Base-by-base conservation (phyloP, 2,329 filamentous ascomycete species). In the Beauveria varroae region DNA sequence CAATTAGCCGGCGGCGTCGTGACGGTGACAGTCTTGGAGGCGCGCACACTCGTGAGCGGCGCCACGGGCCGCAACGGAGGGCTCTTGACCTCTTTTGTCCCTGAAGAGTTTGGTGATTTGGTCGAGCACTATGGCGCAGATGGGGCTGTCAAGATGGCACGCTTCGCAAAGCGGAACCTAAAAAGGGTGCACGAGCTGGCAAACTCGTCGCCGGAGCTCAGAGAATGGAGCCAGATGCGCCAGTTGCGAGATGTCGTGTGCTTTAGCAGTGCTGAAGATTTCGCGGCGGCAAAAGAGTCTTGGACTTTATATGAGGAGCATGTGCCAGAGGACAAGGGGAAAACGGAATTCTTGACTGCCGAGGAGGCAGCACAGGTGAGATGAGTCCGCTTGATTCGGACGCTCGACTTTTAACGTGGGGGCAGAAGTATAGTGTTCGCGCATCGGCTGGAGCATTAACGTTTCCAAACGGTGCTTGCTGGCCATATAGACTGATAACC, bases 131-230 rank as follows among this genome's bases (percentile, higher is more conserved):
- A 73, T 40, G 72, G 74, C 0, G 63, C 65, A 0, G 72, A 74
- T 46, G 67, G 71, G 3, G 79, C 80, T 2, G 72, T 71, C 20
- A 70, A 72, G 52, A 71, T 81, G n/a, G 71, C 75, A 1, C 66
- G 72, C 1, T 81, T 81, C 58, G 74, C 76, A 62, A 66, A 76
- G 28, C 57, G 67, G 34, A 75, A 78, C 55, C 66, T 79, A 5
- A 67, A 72, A 24, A 64, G 16, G 26, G 63, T 67, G 51, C 62
- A 65, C 20, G 62, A 60, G 61, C 63, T 69, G 12, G 50, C 65
- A 4, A 60, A 62, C 14, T 63, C 64, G 54, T 63, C 64, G n/a
- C 52, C 51, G 8, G 58, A 64, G 24, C 30, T 65, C 18, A 58
- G 65, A 28, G 51, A 64, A 4, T 60, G 58, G 7, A 66, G 66